Evolutionary conservation across 192 early-diverging fungal genomes (phyloP), one percentile per base, ranked within the genome.

Genomic region (Pecoramyces ruminantium): DNA sequence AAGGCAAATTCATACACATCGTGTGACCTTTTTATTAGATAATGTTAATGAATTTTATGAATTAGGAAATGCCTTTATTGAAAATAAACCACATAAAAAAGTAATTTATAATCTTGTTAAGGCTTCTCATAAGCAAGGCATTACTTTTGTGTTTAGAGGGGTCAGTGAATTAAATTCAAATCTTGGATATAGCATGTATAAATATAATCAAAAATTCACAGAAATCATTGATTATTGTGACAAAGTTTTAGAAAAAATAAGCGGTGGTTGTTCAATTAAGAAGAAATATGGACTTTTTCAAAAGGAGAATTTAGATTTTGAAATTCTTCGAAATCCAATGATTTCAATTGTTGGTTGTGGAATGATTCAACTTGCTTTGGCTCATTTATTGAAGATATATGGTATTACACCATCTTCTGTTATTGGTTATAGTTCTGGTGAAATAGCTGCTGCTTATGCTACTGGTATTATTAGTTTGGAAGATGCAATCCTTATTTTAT

Each of bases 371-470:
- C 18, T 51, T 21, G 85, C 85, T 27, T n/a, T 85, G 30, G 29
- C 77, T n/a, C 84, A 85, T 28, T 78, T 85, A 16, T 30, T 78
- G 11, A 86, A 81, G 77, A 78, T 40, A 3, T 28, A 84, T 27
- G 84, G 84, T 29, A 42, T 85, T n/a, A 28, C n/a, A 25, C 30
- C 29, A 78, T 28, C 79, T 27, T 28, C 29, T 17, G 82, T 85
- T 77, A 28, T 85, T 17, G 85, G 85, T 29, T 84, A 85, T 79
- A 77, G 12, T 29, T 51, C 86, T 78, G 85, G 85, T 29, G 85
- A 85, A 79, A 78, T 85, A 17, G 85, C 85, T n/a, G 80, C 80
- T 80, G 39, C 58, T 8, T 85, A 86, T 40, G 85, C 85, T 17
- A 29, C 79, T n/a, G 85, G 85, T 29, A 28, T n/a, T 78, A 77